Base-by-base conservation (phyloP, 202 grass and related monocot species). In the Zizania palustris region DNA sequence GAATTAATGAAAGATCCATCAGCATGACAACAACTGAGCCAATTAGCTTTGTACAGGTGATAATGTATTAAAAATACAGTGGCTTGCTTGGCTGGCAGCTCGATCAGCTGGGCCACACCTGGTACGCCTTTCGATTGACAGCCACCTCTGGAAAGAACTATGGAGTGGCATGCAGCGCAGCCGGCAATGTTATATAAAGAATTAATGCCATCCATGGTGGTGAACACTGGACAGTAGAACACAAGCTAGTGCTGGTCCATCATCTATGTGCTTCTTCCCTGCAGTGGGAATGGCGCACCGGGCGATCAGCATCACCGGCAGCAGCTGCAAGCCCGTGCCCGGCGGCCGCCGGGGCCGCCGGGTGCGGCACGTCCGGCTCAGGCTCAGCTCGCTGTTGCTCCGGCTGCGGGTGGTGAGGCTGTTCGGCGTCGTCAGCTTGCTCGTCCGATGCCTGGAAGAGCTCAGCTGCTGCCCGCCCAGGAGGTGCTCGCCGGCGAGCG, bases 311-410 rank as follows among this genome's bases (percentile, higher is more conserved):
- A 28, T 28, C 28, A 28, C 28, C 28, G 20, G 51, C 51, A 55
- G 51, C 51, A 34, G 64, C 64, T 58, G 40, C 28, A 28, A 28
- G 28, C 28, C 28, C 28, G 28, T 28, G 78, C 19, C 60, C 3
- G 40, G 68, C 3, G 40, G 68, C 53, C 65, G 71, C 5, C 68
- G 83, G 70, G 79, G 88, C 21, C 78, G 41, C 4, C 71, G 79
- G 39, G 54, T 79, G 79, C 83, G 76, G 62, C 82, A 88, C 6
- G 60, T 83, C 70, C 82, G 86, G 42, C 76, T 85, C 0, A 70
- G 74, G 42, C 76, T 85, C 0, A 70, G 74, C 21, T 91, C 82
- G n/a, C 77, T 91, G n/a, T 72, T 91, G 54, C 83, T 92, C 73
- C 86, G 82, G 16, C 78, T 92, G 38, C 83, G 89, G 9, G 61